Evolutionary conservation across 306 rosid genomes (phyloP), one percentile per base, ranked within the genome.

Genomic region (Coriaria nepalensis): DNA sequence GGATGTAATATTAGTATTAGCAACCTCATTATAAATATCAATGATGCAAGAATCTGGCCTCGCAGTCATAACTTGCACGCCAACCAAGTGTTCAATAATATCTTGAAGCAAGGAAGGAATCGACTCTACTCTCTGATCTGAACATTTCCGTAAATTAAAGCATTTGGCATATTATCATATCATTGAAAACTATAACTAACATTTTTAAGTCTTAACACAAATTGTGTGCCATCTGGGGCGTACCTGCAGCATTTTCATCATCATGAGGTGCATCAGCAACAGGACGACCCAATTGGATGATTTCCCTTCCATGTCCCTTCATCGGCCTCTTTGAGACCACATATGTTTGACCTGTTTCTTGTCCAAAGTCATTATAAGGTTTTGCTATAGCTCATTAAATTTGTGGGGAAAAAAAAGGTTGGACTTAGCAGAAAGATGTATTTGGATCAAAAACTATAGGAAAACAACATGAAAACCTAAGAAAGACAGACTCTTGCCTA

Each of bases 1-100:
- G 33, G 29, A 20, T 20, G 29, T 61, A 71, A 46, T 4, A 47
- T n/a, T 5, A 13, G 32, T 12, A 36, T 15, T 13, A 73, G 2
- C 46, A 51, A 85, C 98, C 98, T 90, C 98, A n/a, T 90, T 81
- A 45, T 59, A 90, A 66, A 85, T 74, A 70, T 90, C 95, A 55
- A 90, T 70, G 40, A 85, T 59, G 73, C 98, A 90, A 46, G 87
- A 78, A 64, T 90, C 95, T 47, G 98, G 94, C 79, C 79, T 90
- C 69, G 75, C 79, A 35, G 68, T 65, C 76, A 69, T 57, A 35
- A 79, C 71, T 71, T 85, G 80, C 11, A 47, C 68, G 53, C 72
- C 67, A 63, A 58, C 60, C 70, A 85, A 47, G 37, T 82, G 87
- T 46, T 81, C 86, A 29, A 75, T 70, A 47, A 73, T 67, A 64